Base-by-base conservation (phyloP, 306 rosid genomes). In the Alnus rubra region DNA sequence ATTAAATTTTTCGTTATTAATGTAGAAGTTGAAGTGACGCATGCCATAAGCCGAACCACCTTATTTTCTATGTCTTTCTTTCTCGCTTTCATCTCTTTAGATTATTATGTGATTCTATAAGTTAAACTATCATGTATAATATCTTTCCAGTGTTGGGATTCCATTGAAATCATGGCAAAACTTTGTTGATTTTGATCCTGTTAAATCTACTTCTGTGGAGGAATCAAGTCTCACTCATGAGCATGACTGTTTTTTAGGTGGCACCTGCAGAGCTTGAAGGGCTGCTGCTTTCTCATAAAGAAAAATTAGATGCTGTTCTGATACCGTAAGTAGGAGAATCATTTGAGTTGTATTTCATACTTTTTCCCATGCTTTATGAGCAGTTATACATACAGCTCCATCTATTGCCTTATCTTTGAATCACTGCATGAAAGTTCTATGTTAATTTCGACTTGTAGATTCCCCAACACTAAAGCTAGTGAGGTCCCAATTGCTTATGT, bases 181-280 rank as follows among this genome's bases (percentile, higher is more conserved):
- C 45, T 63, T 10, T 49, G 52, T 49, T 49, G 52, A 49, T 4
- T 42, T 6, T 42, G 37, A 16, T 53, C 58, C 58, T 53, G 11
- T 16, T 53, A 16, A 53, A 16, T 55, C 23, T 55, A 55, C 19
- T 7, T 7, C 3, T n/a, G 23, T n/a, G 15, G 9, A n/a, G 30
- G 14, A n/a, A 55, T 35, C 15, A 5, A 63, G 19, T 5, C n/a
- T 35, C 12, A 63, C 4, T 33, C 4, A 5, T 63, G 67, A 5
- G 4, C n/a, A 12, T 56, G 50, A 8, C 55, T 53, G 52, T 58
- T 67, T 70, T 44, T 71, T 47, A 88, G 88, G 89, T 88, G 48
- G 89, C 89, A 7, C 91, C 88, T 0, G 88, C 89, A 5, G 89
- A 88, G 80, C 84, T 88, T 35, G 91, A 88, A 81, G 91, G 85